These are phyloP conservation scores for Trichoderma sp. DNA, from an alignment of 2,329 filamentous ascomycete genomes.

Conservation along the genomic window DNA sequence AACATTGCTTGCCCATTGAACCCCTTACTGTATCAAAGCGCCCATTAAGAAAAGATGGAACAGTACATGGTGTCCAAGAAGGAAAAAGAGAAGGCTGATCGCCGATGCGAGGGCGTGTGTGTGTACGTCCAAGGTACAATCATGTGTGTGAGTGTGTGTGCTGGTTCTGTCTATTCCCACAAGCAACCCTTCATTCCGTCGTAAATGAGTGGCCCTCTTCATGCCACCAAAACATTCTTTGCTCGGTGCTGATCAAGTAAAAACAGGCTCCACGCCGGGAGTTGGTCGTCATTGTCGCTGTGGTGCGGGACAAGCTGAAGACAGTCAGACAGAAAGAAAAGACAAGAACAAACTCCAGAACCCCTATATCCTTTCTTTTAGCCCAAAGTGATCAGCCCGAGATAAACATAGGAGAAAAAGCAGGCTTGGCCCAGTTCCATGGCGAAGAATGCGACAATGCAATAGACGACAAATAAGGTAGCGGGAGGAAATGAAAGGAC, in stretches of 20 bases:
- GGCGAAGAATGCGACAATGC: not conserved
- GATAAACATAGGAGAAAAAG: not conserved
- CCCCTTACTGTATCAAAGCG: too few species aligned
- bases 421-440: not conserved
- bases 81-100: not conserved
- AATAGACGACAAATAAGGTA: not conserved
- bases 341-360: not conserved
- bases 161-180: conserved; percentile 7
- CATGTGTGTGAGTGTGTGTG: not conserved
- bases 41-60: not conserved
- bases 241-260: not conserved
- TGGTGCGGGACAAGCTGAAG: not conserved
- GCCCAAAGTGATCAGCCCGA: not conserved
- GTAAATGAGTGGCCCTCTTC: conserved; percentile 5
- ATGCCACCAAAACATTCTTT: not conserved
- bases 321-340: not conserved
- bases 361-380: not conserved
- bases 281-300: not conserved
- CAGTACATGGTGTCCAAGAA: not conserved
- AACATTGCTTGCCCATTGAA: too few species aligned
- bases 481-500: not conserved
- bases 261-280: not conserved
- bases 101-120: not conserved
- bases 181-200: not conserved
- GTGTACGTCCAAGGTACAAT: not conserved